Evolutionary conservation across 805 yeast genomes (phyloP).

Genomic region (Pichia sporocuriosa): DNA sequence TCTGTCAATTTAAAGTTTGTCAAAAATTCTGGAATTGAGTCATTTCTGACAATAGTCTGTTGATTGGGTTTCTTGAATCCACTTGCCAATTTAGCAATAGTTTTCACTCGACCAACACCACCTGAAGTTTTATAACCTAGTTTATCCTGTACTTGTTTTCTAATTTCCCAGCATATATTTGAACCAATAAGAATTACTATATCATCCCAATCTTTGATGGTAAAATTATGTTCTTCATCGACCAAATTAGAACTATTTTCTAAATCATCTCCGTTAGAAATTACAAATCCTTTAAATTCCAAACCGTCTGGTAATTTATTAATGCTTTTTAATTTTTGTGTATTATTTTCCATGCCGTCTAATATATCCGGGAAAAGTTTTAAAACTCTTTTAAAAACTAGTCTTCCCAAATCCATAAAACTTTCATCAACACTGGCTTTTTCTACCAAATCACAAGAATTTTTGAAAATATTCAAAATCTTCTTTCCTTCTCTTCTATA

Average conservation of each 20-base stretch:
- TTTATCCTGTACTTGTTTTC: slow-evolving; percentile 44
- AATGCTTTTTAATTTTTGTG: slow-evolving; percentile 37
- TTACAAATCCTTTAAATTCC: slow-evolving; percentile 27
- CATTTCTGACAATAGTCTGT: slow-evolving; percentile 65
- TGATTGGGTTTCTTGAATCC: slow-evolving; percentile 79
- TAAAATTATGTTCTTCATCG: slow-evolving; percentile 1
- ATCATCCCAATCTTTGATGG: slow-evolving; percentile 72
- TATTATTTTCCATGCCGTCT: slow-evolving; percentile 7
- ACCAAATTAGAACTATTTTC: slow-evolving; percentile 16
- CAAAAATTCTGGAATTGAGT: slow-evolving; percentile 46
- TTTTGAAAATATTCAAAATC: slow-evolving; percentile 58
- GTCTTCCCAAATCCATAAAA: slow-evolving; percentile 74
- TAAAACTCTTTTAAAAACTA: slow-evolving; percentile 40
- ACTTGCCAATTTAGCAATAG: slow-evolving; percentile 80
- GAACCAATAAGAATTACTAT: slow-evolving; percentile 63
- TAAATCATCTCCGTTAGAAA: slow-evolving; percentile 17
- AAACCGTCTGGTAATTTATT: slow-evolving; percentile 27
- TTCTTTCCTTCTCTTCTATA: slow-evolving; percentile 83
- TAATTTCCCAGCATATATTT: slow-evolving; percentile 43
- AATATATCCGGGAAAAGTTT: slow-evolving; percentile 42
- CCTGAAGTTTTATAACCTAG: slow-evolving; percentile 85
- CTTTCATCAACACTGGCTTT: slow-evolving; percentile 96
- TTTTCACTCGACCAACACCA: slow-evolving; percentile 73
- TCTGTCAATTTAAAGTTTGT: slow-evolving; percentile 59
- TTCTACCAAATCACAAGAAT: slow-evolving; percentile 64